Evolutionary conservation across 805 yeast species (phyloP).

Genomic region (Candida railenensis): DNA sequence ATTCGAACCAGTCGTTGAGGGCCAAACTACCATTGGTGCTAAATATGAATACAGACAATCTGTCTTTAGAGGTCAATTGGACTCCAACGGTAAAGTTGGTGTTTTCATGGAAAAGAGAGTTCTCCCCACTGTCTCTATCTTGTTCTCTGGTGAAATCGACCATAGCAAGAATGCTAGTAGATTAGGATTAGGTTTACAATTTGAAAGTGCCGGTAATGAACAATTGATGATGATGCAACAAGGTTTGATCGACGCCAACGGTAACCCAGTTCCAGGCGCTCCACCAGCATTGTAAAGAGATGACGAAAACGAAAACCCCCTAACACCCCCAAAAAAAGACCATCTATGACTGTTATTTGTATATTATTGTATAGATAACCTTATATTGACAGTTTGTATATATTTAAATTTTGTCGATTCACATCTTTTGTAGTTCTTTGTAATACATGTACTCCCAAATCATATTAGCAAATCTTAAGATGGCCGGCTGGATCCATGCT

Average conservation of each 20-base stretch:
- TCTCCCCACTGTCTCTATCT: constrained; percentile 83
- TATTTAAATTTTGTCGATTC: constrained; percentile 4
- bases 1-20: constrained; percentile 83
- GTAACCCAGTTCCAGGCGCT: constrained; percentile 83
- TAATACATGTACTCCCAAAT: no score
- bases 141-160: constrained; percentile 91
- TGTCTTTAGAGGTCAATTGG: constrained; percentile 92
- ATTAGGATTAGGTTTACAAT: constrained; percentile 92
- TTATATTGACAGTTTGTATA: constrained; percentile 8
- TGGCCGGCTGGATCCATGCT: no score
- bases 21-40: constrained; percentile 91
- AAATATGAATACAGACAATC: constrained; percentile 97
- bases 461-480: no score
- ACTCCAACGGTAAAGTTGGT: constrained; percentile 85
- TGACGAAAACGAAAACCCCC: not conserved
- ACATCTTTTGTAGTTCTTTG: no score
- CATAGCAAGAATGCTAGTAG: constrained; percentile 69
- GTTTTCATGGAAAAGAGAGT: constrained; percentile 92
- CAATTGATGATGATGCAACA: constrained; percentile 90
- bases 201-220: constrained; percentile 93
- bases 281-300: constrained; percentile 42
- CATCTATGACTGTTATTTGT: not conserved
- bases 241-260: constrained; percentile 78
- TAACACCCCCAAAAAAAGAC: not conserved
- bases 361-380: not conserved